These are phyloP conservation scores for Boeremia exigua DNA, from an alignment of 2,329 filamentous ascomycete species.

Conservation along the genomic window DNA sequence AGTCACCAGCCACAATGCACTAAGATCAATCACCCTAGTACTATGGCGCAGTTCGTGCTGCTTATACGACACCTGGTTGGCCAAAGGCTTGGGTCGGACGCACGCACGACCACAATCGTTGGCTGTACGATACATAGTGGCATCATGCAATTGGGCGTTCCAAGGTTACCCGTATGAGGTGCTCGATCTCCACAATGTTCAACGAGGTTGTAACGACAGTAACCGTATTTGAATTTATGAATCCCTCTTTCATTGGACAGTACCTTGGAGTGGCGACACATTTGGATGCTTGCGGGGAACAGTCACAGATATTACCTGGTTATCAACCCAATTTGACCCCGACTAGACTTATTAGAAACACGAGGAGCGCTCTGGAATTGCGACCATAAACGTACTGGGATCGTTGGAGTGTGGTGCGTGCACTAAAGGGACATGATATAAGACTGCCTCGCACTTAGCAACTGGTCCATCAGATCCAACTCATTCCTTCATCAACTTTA, in stretches of 20 bases:
- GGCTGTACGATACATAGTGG: neutral
- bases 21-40: neutral
- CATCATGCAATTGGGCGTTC: neutral
- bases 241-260: neutral
- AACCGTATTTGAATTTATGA: neutral
- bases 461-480: neutral
- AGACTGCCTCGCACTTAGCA: constrained; percentile 1
- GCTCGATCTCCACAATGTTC: neutral
- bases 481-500: neutral
- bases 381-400: neutral
- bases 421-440: constrained; percentile 1
- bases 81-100: neutral
- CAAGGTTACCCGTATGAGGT: neutral
- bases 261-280: neutral
- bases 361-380: neutral
- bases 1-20: constrained; percentile 10
- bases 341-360: neutral
- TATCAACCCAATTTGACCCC: neutral
- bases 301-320: neutral
- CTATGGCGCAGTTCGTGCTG: constrained; percentile 4
- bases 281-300: neutral
- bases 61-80: neutral
- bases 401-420: neutral
- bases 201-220: neutral
- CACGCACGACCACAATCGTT: neutral